A percentile compares a stretch with the other conserved stretches of the same genome.
Evolutionary conservation across 805 yeast species (phyloP).

Genomic region (Starmerella vaccinii): DNA sequence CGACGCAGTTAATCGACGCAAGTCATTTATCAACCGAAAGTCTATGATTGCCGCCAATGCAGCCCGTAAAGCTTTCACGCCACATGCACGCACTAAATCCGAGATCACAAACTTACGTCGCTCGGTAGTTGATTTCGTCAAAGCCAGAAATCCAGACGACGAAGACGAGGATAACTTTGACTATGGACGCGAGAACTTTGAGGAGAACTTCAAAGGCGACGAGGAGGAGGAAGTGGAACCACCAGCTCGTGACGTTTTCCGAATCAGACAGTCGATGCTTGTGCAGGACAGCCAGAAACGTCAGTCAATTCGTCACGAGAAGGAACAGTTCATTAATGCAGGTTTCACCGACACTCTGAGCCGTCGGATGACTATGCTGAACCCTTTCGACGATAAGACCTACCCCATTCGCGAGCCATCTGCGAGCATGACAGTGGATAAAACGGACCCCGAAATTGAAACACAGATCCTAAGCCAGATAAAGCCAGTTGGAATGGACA

Average conservation of each 20-base stretch:
- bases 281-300: neutral
- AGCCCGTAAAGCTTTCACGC: neutral
- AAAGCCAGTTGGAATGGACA: conserved; percentile 17
- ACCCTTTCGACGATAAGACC: conserved; percentile 11
- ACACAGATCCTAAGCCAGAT: conserved; percentile 1
- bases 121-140: conserved; percentile 11
- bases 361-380: conserved; percentile 8
- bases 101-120: neutral
- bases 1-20: too few relatives aligned
- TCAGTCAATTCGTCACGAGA: neutral
- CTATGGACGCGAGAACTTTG: conserved; percentile 13
- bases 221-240: neutral
- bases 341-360: conserved; percentile 13
- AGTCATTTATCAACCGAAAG: neutral
- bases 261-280: neutral
- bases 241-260: neutral
- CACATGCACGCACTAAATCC: conserved; percentile 2
- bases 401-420: neutral
- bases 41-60: neutral
- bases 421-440: neutral
- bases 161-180: conserved; percentile 10
- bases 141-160: conserved; percentile 15
- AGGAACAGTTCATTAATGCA: conserved; percentile 8
- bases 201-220: neutral
- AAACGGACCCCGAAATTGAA: neutral